Conservation (phyloP, 2,329 filamentous ascomycete genomes). For the Sporothrix euskadiensis region DNA sequence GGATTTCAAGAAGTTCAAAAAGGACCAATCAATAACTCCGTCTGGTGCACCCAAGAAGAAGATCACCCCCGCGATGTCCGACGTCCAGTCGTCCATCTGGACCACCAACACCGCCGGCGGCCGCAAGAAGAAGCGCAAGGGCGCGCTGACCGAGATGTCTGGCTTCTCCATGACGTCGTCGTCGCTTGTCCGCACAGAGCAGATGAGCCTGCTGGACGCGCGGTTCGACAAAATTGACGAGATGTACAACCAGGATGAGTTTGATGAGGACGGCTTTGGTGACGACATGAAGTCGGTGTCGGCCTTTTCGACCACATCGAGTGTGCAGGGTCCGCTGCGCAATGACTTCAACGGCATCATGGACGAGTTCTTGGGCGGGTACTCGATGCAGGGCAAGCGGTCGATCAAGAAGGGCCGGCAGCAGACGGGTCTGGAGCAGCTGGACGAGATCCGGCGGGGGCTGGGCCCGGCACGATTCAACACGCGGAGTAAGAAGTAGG, state of each 20-base stretch:
- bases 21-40: constrained; percentile 53
- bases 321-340: constrained; percentile 66
- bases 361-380: constrained; percentile 84
- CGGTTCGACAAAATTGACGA: constrained; percentile 91
- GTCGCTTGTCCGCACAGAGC: constrained; percentile 88
- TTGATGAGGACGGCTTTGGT: constrained; percentile 38
- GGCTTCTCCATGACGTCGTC: constrained; percentile 98
- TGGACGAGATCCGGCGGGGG: constrained; percentile 83
- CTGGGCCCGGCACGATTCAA: constrained; percentile 72
- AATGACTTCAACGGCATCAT: constrained; percentile 86
- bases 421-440: constrained; percentile 78
- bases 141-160: constrained; percentile 83
- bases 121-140: constrained; percentile 90
- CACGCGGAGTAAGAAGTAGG: constrained; percentile 20
- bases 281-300: constrained; percentile 60
- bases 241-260: constrained; percentile 59
- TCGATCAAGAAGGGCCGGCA: constrained; percentile 77
- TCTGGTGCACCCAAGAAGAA: constrained; percentile 34
- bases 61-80: constrained; percentile 55
- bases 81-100: constrained; percentile 68
- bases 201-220: constrained; percentile 79
- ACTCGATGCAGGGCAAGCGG: constrained; percentile 71
- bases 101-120: constrained; percentile 78
- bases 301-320: constrained; percentile 63
- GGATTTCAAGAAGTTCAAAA: constrained; percentile 94